Conservation (phyloP, 495 filamentous ascomycete genomes). For the Xylaria telfairii region DNA sequence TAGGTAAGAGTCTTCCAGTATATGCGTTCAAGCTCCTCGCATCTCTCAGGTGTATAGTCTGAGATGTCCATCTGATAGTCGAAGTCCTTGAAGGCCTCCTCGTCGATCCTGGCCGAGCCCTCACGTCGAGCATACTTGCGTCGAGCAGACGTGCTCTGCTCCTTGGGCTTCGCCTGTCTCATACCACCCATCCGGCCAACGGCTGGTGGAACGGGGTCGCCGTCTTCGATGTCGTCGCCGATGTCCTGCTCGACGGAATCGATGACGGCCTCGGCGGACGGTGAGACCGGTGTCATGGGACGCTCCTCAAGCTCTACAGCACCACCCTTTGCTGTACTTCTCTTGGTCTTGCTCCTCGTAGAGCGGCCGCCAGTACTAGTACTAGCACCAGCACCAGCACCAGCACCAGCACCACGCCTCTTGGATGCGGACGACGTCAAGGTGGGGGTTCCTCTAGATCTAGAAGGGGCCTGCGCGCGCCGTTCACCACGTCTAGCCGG, state of each 20-base stretch:
- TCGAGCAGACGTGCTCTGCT: slow-evolving; percentile 64
- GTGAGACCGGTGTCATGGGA: slow-evolving; percentile 62
- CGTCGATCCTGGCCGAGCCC: slow-evolving; percentile 74
- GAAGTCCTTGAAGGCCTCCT: slow-evolving; percentile 84
- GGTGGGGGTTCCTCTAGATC: slow-evolving; percentile 40
- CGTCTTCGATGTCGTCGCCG: slow-evolving; percentile 54
- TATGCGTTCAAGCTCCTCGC: slow-evolving; percentile 87
- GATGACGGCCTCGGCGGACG: slow-evolving; percentile 49
- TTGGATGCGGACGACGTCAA: slow-evolving; percentile 32
- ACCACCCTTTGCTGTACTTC: slow-evolving; percentile 39
- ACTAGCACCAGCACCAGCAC: slow-evolving; percentile 20
- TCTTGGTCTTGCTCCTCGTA: slow-evolving; percentile 43
- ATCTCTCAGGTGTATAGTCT: slow-evolving; percentile 88
- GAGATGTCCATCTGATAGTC: slow-evolving; percentile 85
- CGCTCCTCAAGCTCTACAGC: slow-evolving; percentile 48
- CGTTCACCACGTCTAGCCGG: slow-evolving; percentile 93
- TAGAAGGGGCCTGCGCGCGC: slow-evolving; percentile 68
- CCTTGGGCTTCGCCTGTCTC: slow-evolving; percentile 55
- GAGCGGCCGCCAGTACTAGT: slow-evolving; percentile 41
- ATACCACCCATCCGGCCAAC: slow-evolving; percentile 49
- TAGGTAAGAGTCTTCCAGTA: slow-evolving; percentile 98
- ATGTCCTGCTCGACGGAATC: slow-evolving; percentile 55
- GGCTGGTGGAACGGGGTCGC: slow-evolving; percentile 44
- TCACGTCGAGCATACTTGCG: slow-evolving; percentile 83
- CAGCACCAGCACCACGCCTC: slow-evolving; percentile 26